Conservation (phyloP, 2,329 filamentous ascomycete species). For the Podosphaera xanthii region DNA sequence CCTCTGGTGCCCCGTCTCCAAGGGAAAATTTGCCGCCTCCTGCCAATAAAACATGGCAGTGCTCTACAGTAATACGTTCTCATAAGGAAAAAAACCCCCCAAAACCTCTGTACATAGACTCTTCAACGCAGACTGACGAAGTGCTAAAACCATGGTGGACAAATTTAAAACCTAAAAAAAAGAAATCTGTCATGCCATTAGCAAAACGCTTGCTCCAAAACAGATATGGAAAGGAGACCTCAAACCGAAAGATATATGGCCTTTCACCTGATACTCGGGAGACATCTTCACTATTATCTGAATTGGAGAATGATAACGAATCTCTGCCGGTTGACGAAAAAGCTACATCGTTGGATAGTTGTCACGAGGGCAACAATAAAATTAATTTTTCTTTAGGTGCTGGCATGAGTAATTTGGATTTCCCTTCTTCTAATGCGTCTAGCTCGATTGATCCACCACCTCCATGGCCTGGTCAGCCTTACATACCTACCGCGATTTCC, state of each 20-base stretch:
- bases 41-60: conserved; percentile 4
- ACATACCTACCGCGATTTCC: neutral
- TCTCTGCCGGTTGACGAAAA: too few species aligned
- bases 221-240: conserved; percentile 1
- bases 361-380: too few species aligned
- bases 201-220: conserved; percentile 15
- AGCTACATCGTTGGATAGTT: too few species aligned
- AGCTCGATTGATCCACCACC: conserved; percentile 14
- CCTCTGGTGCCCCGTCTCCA: conserved; percentile 13
- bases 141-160: conserved; percentile 15
- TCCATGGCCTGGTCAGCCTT: conserved; percentile 10
- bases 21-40: conserved; percentile 8
- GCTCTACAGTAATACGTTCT: conserved; percentile 6
- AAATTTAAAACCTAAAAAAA: conserved; percentile 5
- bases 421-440: conserved; percentile 6
- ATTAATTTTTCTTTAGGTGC: too few species aligned
- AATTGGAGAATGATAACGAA: too few species aligned
- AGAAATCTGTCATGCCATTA: conserved; percentile 12
- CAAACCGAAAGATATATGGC: too few species aligned
- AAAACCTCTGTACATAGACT: conserved; percentile 12
- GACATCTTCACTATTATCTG: too few species aligned
- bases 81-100: conserved; percentile 8
- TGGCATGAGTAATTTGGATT: conserved; percentile 10
- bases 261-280: too few species aligned
- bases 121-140: conserved; percentile 15